Evolutionary conservation across 2,329 filamentous ascomycete genomes (phyloP), one percentile per base, ranked within the genome.

Genomic region (Beauveria sp.): DNA sequence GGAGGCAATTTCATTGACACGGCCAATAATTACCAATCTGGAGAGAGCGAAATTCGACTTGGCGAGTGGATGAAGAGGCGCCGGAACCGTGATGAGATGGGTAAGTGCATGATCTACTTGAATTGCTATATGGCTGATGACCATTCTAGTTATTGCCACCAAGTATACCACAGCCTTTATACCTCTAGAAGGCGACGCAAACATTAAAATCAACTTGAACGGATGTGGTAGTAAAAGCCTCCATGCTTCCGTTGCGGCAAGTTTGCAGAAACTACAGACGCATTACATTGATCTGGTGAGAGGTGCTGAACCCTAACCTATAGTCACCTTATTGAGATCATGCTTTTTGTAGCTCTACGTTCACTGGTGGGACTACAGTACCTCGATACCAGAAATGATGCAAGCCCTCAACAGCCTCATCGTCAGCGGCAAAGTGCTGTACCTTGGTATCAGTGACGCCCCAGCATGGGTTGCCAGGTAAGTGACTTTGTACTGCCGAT

Each of bases 1-100:
- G 59, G 59, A 3, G 88, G 88, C 26, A 91, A 91, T 73, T 90
- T 91, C 71, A 86, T 91, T 68, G 88, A 91, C 70, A 89, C 86
- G 0, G 68, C 86, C 62, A 88, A 85, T 74, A 86, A 86, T 70
- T 90, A 90, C 72, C 86, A 88, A 66, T 74, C 77, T 59, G 78
- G 77, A 63, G 79, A 89, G 70, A 83, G 83, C 1, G 87, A 90
- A 71, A 71, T 68, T 57, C 87, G 86, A 83, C 76, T 91, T 61
- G 88, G 88, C 41, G 85, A 88, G 66, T 91, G 87, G 86, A 87
- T 89, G 84, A 77, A 79, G 66, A 79, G 80, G 63, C 80, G 84
- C 10, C 77, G 80, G n/a, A 83, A 83, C 62, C 81, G 88, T 26
- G 86, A 89, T 65, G 77, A 88, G 69, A 82, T 91, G 72, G 59